These are phyloP conservation scores for Fusarium cicatricum DNA, from an alignment of 2,329 filamentous ascomycete genomes.

Conservation along the genomic window DNA sequence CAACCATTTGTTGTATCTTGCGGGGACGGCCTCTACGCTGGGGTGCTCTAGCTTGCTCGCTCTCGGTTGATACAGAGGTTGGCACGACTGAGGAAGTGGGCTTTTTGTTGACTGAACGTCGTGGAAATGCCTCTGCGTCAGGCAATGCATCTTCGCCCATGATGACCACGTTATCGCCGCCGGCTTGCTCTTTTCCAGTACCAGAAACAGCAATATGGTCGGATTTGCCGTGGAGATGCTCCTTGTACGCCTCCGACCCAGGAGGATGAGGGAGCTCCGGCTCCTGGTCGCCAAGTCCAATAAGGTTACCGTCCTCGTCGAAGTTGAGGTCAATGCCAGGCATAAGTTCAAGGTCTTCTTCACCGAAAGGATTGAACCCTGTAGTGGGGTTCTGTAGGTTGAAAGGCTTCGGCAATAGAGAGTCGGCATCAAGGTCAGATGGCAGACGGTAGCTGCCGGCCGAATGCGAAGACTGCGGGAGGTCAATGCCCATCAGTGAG, in stretches of 20 bases:
- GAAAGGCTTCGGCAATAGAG: constrained; percentile 39
- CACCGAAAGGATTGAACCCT: constrained; percentile 47
- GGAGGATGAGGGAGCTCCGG: constrained; percentile 55
- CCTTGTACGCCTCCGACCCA: constrained; percentile 19
- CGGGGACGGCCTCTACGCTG: constrained; percentile 38
- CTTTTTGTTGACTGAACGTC: constrained; percentile 27
- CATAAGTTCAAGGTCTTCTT: constrained; percentile 50
- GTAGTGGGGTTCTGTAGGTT: constrained; percentile 29
- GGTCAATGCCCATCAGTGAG: constrained; percentile 43
- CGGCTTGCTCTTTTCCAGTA: constrained; percentile 13
- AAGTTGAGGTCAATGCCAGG: constrained; percentile 58
- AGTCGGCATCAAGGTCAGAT: constrained; percentile 46
- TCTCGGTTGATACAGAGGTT: constrained; percentile 37
- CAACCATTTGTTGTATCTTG: constrained; percentile 43
- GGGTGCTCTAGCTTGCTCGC: constrained; percentile 29
- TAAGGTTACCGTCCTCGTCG: constrained; percentile 60
- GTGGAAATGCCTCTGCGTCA: constrained; percentile 49
- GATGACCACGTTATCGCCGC: constrained; percentile 48
- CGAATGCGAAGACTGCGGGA: constrained; percentile 49
- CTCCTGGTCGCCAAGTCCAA: constrained; percentile 50
- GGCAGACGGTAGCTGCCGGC: constrained; percentile 45
- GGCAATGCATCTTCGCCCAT: constrained; percentile 51
- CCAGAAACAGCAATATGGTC: constrained; percentile 16
- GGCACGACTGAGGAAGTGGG: constrained; percentile 20
- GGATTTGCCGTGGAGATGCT: constrained; percentile 12